These are phyloP conservation scores for Suillus clintonianus DNA, from an alignment of 768 basidiomycete species.

Conservation along the genomic window DNA sequence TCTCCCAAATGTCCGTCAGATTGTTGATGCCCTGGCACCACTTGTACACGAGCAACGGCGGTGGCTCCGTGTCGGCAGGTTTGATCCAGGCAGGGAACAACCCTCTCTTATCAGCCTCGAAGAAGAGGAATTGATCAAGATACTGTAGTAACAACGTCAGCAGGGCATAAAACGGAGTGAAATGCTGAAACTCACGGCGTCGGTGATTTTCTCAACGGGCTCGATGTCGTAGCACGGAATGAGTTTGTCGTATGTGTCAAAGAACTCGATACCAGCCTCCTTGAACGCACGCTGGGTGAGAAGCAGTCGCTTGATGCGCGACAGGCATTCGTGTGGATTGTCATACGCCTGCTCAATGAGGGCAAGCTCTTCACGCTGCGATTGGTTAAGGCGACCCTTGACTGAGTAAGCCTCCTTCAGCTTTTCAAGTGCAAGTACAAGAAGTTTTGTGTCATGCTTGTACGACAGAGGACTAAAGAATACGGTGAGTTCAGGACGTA, in stretches of 20 bases:
- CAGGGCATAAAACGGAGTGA: slow-evolving; percentile 7
- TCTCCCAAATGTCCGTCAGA: slow-evolving; percentile 97
- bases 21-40: slow-evolving; percentile 99
- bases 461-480: slow-evolving; percentile 82
- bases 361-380: slow-evolving; percentile 96
- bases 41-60: slow-evolving; percentile 96
- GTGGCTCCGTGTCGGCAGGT: slow-evolving; percentile 95
- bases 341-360: slow-evolving; percentile 99
- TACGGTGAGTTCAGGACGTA: slow-evolving; percentile 3
- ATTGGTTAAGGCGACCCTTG: slow-evolving; percentile 96
- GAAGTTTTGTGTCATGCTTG: slow-evolving; percentile 97
- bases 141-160: slow-evolving; percentile 49
- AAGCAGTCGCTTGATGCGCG: slow-evolving; percentile 95
- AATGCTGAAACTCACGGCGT: slow-evolving; percentile 63
- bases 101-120: slow-evolving; percentile 97
- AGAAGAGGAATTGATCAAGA: slow-evolving; percentile 97
- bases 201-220: slow-evolving; percentile 99
- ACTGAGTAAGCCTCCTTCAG: slow-evolving; percentile 99
- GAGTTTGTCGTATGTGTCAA: slow-evolving; percentile 96
- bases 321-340: slow-evolving; percentile 98
- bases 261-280: slow-evolving; percentile 95
- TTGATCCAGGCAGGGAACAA: slow-evolving; percentile 99
- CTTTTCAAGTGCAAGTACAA: slow-evolving; percentile 96
- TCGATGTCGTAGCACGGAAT: slow-evolving; percentile 99
- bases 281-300: slow-evolving; percentile 99